A percentile compares a stretch with the other conserved stretches of the same genome.
These are phyloP conservation scores for Botrytis medusae DNA, from an alignment of 2,329 filamentous ascomycete genomes.

Conservation along the genomic window DNA sequence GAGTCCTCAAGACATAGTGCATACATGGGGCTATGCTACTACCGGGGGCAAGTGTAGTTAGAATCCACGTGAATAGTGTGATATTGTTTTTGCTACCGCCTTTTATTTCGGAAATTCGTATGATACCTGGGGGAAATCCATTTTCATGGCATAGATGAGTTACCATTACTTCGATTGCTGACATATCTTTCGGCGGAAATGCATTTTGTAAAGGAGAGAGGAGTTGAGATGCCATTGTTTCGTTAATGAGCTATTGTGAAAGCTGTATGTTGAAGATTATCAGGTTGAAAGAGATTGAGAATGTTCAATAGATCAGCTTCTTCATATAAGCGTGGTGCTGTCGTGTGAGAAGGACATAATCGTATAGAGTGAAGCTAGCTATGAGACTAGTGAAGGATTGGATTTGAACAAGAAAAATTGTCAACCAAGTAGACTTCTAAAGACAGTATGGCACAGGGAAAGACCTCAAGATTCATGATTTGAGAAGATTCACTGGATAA, in stretches of 20 bases:
- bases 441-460: neutral
- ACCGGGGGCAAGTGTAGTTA: neutral
- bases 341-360: neutral
- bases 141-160: neutral
- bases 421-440: neutral
- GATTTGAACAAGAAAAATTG: too few relatives aligned
- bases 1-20: neutral
- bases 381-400: neutral
- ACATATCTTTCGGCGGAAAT: neutral
- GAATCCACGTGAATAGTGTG: neutral
- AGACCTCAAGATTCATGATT: fast-evolving
- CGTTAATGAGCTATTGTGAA: neutral
- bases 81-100: neutral
- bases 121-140: neutral
- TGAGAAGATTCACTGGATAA: neutral
- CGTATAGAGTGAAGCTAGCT: neutral
- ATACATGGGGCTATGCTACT: fast-evolving
- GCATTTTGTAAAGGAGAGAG: neutral
- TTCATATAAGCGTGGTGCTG: neutral
- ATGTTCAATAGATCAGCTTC: neutral
- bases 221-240: neutral
- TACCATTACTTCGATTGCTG: neutral
- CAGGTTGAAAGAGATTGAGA: neutral
- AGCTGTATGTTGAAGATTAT: neutral
- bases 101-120: neutral